These are phyloP conservation scores for Ulota crispa DNA, from an alignment of 225 moss, liverwort and hornwort species.

Conservation along the genomic window DNA sequence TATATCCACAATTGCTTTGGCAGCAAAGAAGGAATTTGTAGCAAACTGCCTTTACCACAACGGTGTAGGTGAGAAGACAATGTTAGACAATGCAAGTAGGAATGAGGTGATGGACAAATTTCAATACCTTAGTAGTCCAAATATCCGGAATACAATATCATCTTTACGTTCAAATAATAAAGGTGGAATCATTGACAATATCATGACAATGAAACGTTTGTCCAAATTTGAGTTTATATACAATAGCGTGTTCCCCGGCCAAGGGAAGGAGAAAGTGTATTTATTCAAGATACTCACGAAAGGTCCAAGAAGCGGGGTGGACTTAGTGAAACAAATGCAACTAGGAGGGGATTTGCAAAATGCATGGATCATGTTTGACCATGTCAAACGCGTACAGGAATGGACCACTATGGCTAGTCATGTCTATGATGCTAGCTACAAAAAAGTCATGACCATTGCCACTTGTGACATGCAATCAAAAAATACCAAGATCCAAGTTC, in stretches of 20 bases:
- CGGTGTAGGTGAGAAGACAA: background rate
- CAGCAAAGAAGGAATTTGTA: background rate
- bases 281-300: too few relatives aligned
- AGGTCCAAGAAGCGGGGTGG: too few relatives aligned
- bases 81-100: accelerated
- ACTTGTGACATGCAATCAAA: background rate
- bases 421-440: background rate
- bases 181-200: too few relatives aligned
- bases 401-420: background rate
- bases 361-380: background rate
- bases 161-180: too few relatives aligned
- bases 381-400: background rate
- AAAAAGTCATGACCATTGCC: too few relatives aligned
- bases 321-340: too few relatives aligned
- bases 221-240: too few relatives aligned
- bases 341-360: background rate
- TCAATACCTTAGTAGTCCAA: too few relatives aligned
- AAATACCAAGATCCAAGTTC: background rate
- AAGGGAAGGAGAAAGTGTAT: too few relatives aligned
- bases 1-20: background rate
- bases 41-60: background rate
- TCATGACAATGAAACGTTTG: background rate
- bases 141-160: too few relatives aligned
- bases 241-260: too few relatives aligned
- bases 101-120: too few relatives aligned